Conservation (phyloP, 257 asterid genomes). For the Forsythia viridissima region DNA sequence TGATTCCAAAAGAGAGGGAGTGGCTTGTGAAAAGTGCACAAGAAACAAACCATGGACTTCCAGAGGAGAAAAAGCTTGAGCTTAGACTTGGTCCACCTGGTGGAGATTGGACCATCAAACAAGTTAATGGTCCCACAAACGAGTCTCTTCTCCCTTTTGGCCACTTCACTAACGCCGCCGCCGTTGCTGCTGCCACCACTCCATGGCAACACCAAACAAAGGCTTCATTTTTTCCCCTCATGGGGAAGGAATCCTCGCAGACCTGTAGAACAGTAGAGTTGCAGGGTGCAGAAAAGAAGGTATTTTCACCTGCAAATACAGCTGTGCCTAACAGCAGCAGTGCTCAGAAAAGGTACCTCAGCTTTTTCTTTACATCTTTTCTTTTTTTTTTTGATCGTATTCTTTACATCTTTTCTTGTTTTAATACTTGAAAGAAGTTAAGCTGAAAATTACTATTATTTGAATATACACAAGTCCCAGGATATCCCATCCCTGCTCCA, state of each 20-base stretch:
- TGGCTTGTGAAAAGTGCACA: slow-evolving; percentile 42
- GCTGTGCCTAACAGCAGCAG: slow-evolving; percentile 62
- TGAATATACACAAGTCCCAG: not conserved
- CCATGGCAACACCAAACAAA: slow-evolving; percentile 45
- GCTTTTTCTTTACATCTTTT: slow-evolving; percentile 32
- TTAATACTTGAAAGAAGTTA: not conserved
- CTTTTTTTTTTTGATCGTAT: no score
- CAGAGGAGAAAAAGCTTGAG: slow-evolving; percentile 80
- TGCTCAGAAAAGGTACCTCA: slow-evolving; percentile 81
- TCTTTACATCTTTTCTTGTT: slow-evolving; percentile 26
- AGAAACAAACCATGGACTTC: slow-evolving; percentile 26
- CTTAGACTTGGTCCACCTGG: slow-evolving; percentile 90
- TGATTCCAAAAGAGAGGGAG: slow-evolving; percentile 47
- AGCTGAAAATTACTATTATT: slow-evolving; percentile 40
- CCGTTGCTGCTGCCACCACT: not conserved
- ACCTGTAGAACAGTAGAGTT: slow-evolving; percentile 38
- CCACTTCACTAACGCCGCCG: slow-evolving; percentile 27
- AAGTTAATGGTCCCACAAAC: not conserved
- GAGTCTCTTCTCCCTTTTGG: slow-evolving; percentile 30
- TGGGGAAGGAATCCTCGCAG: slow-evolving; percentile 52
- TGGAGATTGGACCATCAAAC: slow-evolving; percentile 45
- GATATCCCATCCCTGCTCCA: not conserved
- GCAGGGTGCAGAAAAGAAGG: slow-evolving; percentile 61
- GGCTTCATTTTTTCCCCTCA: slow-evolving; percentile 36
- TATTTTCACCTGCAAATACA: slow-evolving; percentile 62